Percentiles rank a stretch among this genome's conserved stretches.
phyloP scores from a whole-genome alignment of 1,284 basidiomycete genomes.

The Lignosus rhinocerotis region DNA sequence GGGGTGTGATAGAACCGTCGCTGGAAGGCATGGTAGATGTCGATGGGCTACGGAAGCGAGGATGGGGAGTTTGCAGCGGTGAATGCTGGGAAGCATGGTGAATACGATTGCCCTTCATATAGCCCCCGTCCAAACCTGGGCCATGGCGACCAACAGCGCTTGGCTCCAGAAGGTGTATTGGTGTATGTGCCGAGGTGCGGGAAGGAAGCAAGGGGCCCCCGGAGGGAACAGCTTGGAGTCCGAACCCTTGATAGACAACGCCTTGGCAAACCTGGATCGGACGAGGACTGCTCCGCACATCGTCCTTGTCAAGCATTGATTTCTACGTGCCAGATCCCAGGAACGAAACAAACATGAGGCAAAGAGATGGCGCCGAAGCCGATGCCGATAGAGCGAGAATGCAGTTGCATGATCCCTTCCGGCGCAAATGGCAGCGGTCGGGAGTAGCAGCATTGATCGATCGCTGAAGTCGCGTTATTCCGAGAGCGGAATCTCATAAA shows the following conservation, averaged over 20 bases:
- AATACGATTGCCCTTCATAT: constrained; percentile 5
- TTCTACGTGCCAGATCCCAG: constrained; percentile 7
- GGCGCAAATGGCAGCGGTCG: no score
- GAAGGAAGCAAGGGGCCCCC: background rate
- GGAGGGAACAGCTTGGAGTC: constrained; percentile 1
- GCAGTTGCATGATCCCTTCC: no score
- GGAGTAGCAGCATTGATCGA: no score
- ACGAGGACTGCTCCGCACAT: constrained; percentile 1
- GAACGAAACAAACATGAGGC: background rate
- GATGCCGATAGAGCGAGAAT: background rate
- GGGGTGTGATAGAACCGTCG: background rate
- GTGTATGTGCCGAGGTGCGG: background rate
- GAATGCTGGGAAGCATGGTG: constrained; percentile 2
- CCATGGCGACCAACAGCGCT: background rate
- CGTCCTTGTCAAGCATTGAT: constrained; percentile 7
- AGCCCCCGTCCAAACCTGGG: background rate
- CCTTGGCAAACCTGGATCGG: constrained; percentile 15
- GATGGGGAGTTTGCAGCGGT: background rate
- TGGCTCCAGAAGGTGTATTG: background rate
- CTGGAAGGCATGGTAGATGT: constrained; percentile 7
- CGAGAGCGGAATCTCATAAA: background rate
- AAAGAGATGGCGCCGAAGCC: background rate
- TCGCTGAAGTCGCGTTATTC: no score
- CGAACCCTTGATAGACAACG: constrained; percentile 8
- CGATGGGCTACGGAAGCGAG: background rate